Evolutionary conservation across 2,329 filamentous ascomycete genomes (phyloP).

Genomic region (Sporothrix brasiliensis): DNA sequence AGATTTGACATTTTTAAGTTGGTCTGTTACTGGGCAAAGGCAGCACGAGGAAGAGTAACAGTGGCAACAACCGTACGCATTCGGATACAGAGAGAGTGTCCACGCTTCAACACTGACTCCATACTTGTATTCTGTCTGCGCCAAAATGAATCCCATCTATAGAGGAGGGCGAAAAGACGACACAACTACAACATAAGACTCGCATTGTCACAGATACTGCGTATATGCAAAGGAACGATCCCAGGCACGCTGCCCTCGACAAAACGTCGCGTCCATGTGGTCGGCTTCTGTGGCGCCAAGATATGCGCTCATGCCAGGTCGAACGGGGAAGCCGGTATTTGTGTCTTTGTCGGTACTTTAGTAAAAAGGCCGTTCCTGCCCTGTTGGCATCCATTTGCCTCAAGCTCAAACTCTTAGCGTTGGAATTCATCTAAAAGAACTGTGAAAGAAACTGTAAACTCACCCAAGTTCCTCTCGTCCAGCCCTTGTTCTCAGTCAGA

Average conservation of each 20-base stretch:
- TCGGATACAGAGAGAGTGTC: not conserved
- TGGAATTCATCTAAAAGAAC: not conserved
- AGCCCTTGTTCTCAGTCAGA: not conserved
- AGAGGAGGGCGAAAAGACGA: not conserved
- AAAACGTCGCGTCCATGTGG: not conserved
- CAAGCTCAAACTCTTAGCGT: no score
- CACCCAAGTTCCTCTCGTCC: no score
- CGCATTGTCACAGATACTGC: not conserved
- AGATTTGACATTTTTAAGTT: no score
- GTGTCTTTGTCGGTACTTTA: not conserved
- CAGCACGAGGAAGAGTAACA: no score
- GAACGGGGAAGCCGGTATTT: conserved; percentile 16
- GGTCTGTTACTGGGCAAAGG: no score
- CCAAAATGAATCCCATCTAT: not conserved
- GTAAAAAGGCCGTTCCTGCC: not conserved
- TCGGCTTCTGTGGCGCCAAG: conserved; percentile 17
- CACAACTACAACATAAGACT: not conserved
- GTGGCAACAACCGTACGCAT: not conserved
- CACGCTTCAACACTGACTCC: not conserved
- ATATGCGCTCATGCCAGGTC: not conserved
- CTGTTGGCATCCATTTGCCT: not conserved
- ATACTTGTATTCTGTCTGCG: not conserved
- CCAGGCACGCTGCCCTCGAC: not conserved
- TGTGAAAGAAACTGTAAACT: no score
- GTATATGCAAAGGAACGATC: not conserved